Evolutionary conservation across 352 stramenopile species (phyloP).

Genomic region (Phytophthora tentaculata): DNA sequence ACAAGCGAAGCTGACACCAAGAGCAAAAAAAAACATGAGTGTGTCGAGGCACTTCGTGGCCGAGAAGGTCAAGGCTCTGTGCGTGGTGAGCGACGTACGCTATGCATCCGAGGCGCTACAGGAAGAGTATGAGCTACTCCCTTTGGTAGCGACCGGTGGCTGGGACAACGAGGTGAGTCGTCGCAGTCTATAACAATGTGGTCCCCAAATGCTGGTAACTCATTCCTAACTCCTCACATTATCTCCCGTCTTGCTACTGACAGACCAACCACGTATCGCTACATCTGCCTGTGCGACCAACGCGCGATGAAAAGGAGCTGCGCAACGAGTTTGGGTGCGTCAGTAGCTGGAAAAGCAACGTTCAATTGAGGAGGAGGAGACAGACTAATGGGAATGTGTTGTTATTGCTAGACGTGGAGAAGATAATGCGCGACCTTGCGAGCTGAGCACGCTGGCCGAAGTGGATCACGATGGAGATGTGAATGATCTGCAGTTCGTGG

Average conservation of each 20-base stretch:
- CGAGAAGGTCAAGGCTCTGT: conserved; percentile 67
- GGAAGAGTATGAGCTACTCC: conserved; percentile 48
- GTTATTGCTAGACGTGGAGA: conserved; percentile 20
- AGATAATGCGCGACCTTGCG: conserved; percentile 30
- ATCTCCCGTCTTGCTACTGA: not conserved
- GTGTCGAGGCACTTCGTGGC: conserved; percentile 70
- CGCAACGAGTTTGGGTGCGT: conserved; percentile 52
- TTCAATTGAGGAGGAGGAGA: not conserved
- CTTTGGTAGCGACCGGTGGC: conserved; percentile 60
- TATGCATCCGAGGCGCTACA: conserved; percentile 38
- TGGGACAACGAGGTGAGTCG: conserved; percentile 60
- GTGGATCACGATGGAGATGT: conserved; percentile 63
- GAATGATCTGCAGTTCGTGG: conserved; percentile 66
- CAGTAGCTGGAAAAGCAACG: not conserved
- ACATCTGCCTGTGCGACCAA: conserved; percentile 54
- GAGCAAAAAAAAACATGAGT: conserved; percentile 28
- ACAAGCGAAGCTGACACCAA: not conserved
- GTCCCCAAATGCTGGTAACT: not conserved
- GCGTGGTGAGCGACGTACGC: conserved; percentile 65
- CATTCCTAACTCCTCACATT: not conserved
- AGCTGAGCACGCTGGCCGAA: conserved; percentile 56
- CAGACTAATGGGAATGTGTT: conserved; percentile 2
- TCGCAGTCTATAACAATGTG: not conserved
- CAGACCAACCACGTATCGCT: conserved; percentile 62
- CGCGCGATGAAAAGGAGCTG: conserved; percentile 53